phyloP scores from a whole-genome alignment of 2,329 filamentous ascomycete species.

The Rutstroemia sp. region DNA sequence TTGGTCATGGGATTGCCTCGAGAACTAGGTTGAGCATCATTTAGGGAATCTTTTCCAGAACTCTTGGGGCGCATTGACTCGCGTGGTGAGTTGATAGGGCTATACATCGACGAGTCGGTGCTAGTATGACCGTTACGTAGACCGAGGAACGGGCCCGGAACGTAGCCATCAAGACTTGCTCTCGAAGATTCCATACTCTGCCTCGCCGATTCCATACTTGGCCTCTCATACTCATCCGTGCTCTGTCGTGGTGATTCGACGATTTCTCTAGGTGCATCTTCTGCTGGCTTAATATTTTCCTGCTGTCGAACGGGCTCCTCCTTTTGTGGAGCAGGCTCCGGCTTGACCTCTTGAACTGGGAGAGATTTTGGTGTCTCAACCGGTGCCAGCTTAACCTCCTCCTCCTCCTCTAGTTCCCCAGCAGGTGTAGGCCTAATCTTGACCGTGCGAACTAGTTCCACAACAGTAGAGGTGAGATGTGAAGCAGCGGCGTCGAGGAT shows the following conservation, averaged over 20 bases:
- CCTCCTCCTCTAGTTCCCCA: slow-evolving; percentile 70
- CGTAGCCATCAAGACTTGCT: slow-evolving; percentile 1
- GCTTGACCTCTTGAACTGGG: slow-evolving; percentile 40
- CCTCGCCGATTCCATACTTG: too few species aligned
- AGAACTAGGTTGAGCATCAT: background rate
- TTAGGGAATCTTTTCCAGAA: background rate
- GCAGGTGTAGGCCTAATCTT: slow-evolving; percentile 74
- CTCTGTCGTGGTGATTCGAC: background rate
- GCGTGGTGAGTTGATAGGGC: slow-evolving; percentile 62
- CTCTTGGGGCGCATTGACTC: slow-evolving; percentile 35
- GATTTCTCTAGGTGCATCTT: background rate
- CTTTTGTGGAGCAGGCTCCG: background rate
- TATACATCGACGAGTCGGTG: slow-evolving; percentile 66
- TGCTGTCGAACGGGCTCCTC: background rate
- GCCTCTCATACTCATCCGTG: too few species aligned
- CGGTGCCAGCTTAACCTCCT: slow-evolving; percentile 53
- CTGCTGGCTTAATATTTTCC: background rate
- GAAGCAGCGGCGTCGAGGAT: slow-evolving; percentile 88
- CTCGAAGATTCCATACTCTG: background rate
- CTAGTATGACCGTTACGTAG: slow-evolving; percentile 51
- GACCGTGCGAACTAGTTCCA: slow-evolving; percentile 76
- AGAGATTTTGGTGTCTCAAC: slow-evolving; percentile 61
- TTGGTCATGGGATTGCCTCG: background rate
- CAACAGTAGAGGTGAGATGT: slow-evolving; percentile 76
- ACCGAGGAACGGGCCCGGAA: slow-evolving; percentile 48